Conservation (phyloP, 2,329 filamentous ascomycete species). For the Decorospora gaudefroyi region DNA sequence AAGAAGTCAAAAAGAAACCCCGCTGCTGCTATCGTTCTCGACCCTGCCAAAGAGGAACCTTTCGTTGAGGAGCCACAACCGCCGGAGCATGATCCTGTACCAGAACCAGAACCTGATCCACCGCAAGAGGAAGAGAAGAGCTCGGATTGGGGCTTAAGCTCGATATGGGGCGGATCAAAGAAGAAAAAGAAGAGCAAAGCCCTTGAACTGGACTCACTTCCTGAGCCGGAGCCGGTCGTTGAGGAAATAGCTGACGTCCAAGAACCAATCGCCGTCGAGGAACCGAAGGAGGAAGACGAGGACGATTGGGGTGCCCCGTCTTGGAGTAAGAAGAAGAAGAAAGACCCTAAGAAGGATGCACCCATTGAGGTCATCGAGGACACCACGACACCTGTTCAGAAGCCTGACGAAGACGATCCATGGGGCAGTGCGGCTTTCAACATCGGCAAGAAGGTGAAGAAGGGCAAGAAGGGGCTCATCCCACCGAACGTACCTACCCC, state of each 20-base stretch:
- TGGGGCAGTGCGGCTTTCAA: slow-evolving; percentile 47
- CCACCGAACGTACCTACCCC: slow-evolving; percentile 55
- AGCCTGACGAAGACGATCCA: slow-evolving; percentile 51
- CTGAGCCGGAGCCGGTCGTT: slow-evolving; percentile 33
- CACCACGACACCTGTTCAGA: slow-evolving; percentile 48
- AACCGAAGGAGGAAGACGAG: slow-evolving; percentile 56
- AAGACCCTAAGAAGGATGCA: slow-evolving; percentile 46
- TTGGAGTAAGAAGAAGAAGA: slow-evolving; percentile 56
- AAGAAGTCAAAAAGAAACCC: slow-evolving; percentile 36
- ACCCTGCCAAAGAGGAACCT: slow-evolving; percentile 28
- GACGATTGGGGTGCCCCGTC: slow-evolving; percentile 63
- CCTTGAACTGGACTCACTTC: slow-evolving; percentile 42
- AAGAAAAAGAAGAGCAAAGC: slow-evolving; percentile 55
- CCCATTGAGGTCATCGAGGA: slow-evolving; percentile 49
- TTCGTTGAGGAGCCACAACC: slow-evolving; percentile 21
- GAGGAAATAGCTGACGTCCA: slow-evolving; percentile 42
- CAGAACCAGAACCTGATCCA: slow-evolving; percentile 34
- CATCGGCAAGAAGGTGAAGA: slow-evolving; percentile 60
- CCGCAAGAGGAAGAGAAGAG: slow-evolving; percentile 40
- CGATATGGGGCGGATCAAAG: slow-evolving; percentile 50
- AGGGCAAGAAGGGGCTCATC: slow-evolving; percentile 59
- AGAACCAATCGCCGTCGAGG: slow-evolving; percentile 56
- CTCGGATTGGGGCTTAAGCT: slow-evolving; percentile 44
- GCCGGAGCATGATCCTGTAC: slow-evolving; percentile 32
- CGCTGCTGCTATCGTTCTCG: slow-evolving; percentile 50